Evolutionary conservation across 345 rosid genomes (phyloP), one percentile per base, ranked within the genome.

Genomic region (Citrus trifoliata): DNA sequence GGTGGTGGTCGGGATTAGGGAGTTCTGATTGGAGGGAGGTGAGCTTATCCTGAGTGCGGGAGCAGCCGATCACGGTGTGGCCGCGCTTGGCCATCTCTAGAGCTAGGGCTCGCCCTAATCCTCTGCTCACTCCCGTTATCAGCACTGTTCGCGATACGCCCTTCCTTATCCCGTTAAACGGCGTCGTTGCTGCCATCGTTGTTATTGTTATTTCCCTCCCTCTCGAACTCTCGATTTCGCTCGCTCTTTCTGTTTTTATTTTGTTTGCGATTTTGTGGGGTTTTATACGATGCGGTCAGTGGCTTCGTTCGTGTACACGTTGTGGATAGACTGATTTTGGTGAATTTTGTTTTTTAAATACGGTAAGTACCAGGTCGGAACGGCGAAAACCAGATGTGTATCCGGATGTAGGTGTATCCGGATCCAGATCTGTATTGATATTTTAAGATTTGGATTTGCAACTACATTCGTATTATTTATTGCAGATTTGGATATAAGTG

Each of bases 71-170:
- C 9, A 93, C 83, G n/a, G 93, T 79, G 85, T 95, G 99, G 33
- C 98, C 99, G 79, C 93, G 84, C 85, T 90, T 93, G 19, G 96
- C 93, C 40, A 95, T 80, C 89, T 95, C 99, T 1, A 91, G 67
- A 28, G 99, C 93, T 61, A 95, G 89, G 83, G 99, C 97, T 89
- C 88, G 86, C 8, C 99, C 99, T 4, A 95, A 83, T 10, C 99
- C 99, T 82, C 84, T 88, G 87, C 99, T 86, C 70, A 87, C 99
- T 80, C 99, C 99, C 7, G 98, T 93, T 67, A 95, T 92, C 83
- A 95, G 78, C 6, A 92, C 40, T 32, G 82, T 88, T 51, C 86
- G 84, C 48, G 84, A 74, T 64, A 75, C 76, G 53, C 51, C 73
- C 63, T 69, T 87, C 70, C 19, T 87, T 63, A 68, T 73, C 33